Percentiles rank a stretch among this genome's conserved stretches.
phyloP scores from a whole-genome alignment of 2,329 filamentous ascomycete species.

The Ceratocystis colombiana region DNA sequence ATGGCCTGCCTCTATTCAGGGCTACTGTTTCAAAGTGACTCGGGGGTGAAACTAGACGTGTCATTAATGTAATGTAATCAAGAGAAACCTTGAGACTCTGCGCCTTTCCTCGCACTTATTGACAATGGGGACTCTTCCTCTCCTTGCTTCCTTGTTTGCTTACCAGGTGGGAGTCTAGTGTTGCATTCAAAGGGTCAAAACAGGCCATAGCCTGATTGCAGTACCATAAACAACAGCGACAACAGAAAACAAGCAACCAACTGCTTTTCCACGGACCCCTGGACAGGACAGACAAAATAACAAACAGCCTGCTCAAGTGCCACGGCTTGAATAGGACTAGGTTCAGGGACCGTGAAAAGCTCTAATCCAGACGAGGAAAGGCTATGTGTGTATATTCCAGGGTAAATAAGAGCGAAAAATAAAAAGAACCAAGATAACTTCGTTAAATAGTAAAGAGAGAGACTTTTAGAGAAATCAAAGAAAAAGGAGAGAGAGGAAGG shows the following conservation, averaged over 20 bases:
- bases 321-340: constrained; percentile 15
- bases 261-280: constrained; percentile 2
- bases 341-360: constrained; percentile 16
- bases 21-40: constrained; percentile 10
- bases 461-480: background rate
- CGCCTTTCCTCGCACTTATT: background rate
- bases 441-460: background rate
- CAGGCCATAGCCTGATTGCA: background rate
- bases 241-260: background rate
- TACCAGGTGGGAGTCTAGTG: background rate
- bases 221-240: background rate
- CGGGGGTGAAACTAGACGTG: background rate
- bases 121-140: background rate
- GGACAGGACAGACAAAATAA: background rate
- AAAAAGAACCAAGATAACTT: background rate
- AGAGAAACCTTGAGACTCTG: background rate
- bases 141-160: background rate
- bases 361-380: constrained; percentile 10
- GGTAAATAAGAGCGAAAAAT: background rate
- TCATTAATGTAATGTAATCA: background rate
- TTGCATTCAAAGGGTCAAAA: constrained; percentile 14
- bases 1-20: background rate
- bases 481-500: background rate
- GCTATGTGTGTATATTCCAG: background rate
- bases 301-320: background rate